Evolutionary conservation across 108 stramenopile genomes (phyloP).

Genomic region (Cyclotella cryptica): DNA sequence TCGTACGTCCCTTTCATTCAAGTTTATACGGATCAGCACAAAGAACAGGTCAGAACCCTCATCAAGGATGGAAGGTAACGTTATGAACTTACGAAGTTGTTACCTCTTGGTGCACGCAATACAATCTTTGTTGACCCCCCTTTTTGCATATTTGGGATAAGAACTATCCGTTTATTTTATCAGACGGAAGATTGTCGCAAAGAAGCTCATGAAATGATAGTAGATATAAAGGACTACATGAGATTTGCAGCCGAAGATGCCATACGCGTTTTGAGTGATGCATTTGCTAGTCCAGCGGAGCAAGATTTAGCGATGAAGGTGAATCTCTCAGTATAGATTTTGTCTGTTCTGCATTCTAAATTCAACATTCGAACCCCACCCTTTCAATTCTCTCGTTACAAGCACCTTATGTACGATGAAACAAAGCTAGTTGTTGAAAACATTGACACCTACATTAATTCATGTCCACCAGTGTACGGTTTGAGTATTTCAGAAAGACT

Average conservation of each 20-base stretch:
- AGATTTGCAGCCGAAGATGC: conserved; percentile 35
- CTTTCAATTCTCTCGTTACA: neutral
- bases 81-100: no score
- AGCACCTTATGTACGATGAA: conserved; percentile 47
- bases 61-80: conserved; percentile 27
- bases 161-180: conserved; percentile 43
- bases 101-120: no score
- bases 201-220: conserved; percentile 37
- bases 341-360: neutral
- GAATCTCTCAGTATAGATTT: neutral
- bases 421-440: conserved; percentile 12
- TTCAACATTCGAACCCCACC: neutral
- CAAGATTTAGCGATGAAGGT: conserved; percentile 47
- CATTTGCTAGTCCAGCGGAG: conserved; percentile 25
- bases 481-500: conserved; percentile 57
- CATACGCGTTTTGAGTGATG: conserved; percentile 36
- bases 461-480: conserved; percentile 36
- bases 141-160: neutral
- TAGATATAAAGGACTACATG: conserved; percentile 41
- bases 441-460: conserved; percentile 21
- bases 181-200: conserved; percentile 25
- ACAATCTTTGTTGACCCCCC: no score
- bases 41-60: conserved; percentile 32
- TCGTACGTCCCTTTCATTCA: conserved; percentile 79
- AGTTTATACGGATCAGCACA: conserved; percentile 67